Conservation (phyloP, 768 basidiomycete species). For the Pisolithus marmoratus region DNA sequence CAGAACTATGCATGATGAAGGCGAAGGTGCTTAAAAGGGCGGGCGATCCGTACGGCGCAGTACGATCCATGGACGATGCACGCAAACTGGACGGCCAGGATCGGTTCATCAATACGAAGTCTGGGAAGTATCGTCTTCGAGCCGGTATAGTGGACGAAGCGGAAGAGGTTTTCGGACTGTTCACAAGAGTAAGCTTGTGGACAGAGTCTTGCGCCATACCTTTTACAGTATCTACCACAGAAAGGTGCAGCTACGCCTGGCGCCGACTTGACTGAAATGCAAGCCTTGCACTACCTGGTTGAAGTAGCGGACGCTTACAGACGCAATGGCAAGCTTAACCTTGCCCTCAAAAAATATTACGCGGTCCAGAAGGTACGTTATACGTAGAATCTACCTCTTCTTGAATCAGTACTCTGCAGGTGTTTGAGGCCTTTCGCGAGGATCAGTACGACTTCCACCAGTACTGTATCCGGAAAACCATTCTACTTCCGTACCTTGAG, state of each 20-base stretch:
- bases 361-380: conserved; percentile 61
- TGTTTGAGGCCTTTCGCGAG: conserved; percentile 84
- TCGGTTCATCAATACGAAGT: conserved; percentile 90
- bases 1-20: conserved; percentile 79
- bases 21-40: conserved; percentile 83
- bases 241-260: conserved; percentile 76
- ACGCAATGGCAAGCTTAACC: conserved; percentile 56
- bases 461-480: conserved; percentile 87
- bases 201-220: background rate
- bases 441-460: conserved; percentile 98
- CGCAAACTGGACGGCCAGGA: conserved; percentile 88
- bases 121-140: conserved; percentile 83
- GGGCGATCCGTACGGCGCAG: conserved; percentile 75
- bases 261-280: conserved; percentile 91
- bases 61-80: conserved; percentile 73
- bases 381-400: conserved; percentile 2
- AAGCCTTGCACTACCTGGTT: conserved; percentile 78
- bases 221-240: conserved; percentile 34
- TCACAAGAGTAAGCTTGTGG: conserved; percentile 70
- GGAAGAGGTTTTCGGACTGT: conserved; percentile 67
- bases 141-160: conserved; percentile 80
- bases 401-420: conserved; percentile 32
- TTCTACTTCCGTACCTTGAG: conserved; percentile 81
- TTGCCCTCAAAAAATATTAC: conserved; percentile 83
- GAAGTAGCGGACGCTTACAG: conserved; percentile 77